Evolutionary conservation across 2,329 filamentous ascomycete species (phyloP), one percentile per base, ranked within the genome.

Genomic region (Diaporthe citrichinensis): DNA sequence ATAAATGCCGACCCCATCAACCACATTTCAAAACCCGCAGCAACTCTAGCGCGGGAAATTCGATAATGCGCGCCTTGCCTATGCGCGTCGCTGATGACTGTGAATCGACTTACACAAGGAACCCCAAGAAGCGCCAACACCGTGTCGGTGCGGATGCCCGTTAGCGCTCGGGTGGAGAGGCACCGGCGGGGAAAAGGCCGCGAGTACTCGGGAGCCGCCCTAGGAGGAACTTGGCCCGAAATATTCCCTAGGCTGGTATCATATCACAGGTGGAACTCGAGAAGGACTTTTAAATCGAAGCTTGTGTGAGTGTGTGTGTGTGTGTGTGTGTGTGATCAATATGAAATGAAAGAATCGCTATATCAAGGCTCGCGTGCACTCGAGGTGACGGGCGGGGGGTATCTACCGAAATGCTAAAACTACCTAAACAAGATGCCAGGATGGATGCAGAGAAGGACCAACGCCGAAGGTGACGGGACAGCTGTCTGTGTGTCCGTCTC

Each of bases 361-460:
- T 53, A 53, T 53, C 44, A 49, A 53, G 62, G 62, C 62, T 68
- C 62, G 62, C 71, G 71, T 61, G 31, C 57, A 72, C 71, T 72
- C 71, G 57, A 62, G n/a, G 71, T 72, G 71, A 61, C 71, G 62
- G 62, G 62, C 59, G 57, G 71, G 71, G 71, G 71, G 71, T 72
- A 72, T 72, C 71, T 72, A 72, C 57, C 71, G 36, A 72, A 62
- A 68, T 53, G 46, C 62, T 62, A 62, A 72, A 6, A 61, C 71
- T 72, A 72, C 59, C 71, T 61, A 62, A 72, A 72, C 39, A 61
- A 62, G 36, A 57, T 51, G 71, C 71, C 71, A 72, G 34, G 55
- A 72, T 34, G 39, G 57, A 55, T 72, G 59, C 57, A 62, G 36
- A 71, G 41, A 59, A 72, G 41, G 71, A 61, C 31, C 46, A 72